These are phyloP conservation scores for Neofusicoccum sp. DNA, from an alignment of 2,329 filamentous ascomycete species.

Conservation along the genomic window DNA sequence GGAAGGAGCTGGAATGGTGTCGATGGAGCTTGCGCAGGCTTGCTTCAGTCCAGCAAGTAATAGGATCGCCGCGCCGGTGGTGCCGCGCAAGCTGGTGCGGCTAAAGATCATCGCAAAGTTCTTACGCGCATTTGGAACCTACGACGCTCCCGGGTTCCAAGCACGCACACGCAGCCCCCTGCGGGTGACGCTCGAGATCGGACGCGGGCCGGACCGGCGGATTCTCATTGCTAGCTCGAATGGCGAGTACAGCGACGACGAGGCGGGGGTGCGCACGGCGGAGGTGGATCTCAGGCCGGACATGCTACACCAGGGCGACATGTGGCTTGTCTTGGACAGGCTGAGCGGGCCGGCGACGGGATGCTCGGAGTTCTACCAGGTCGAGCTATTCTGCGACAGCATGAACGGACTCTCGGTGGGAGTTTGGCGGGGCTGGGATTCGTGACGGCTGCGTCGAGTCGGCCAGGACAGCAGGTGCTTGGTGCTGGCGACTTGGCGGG, in stretches of 20 bases:
- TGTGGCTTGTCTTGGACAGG: slow-evolving; percentile 82
- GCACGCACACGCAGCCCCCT: slow-evolving; percentile 50
- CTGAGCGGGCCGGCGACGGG: slow-evolving; percentile 58
- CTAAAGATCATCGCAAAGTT: slow-evolving; percentile 57
- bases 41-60: slow-evolving; percentile 51
- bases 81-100: slow-evolving; percentile 56
- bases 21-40: slow-evolving; percentile 56
- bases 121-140: slow-evolving; percentile 26
- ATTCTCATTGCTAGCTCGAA: slow-evolving; percentile 65
- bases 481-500: not conserved
- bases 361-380: slow-evolving; percentile 50
- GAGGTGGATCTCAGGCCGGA: slow-evolving; percentile 73
- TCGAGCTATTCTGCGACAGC: slow-evolving; percentile 49
- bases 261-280: slow-evolving; percentile 63
- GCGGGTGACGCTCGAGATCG: slow-evolving; percentile 69
- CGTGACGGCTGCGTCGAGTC: slow-evolving; percentile 25
- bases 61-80: slow-evolving; percentile 54
- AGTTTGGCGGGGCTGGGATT: slow-evolving; percentile 45
- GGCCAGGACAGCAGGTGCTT: slow-evolving; percentile 5
- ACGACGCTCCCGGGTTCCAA: not conserved
- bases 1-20: slow-evolving; percentile 73
- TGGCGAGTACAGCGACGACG: slow-evolving; percentile 72
- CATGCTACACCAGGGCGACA: slow-evolving; percentile 50
- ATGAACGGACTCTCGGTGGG: slow-evolving; percentile 45
- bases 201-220: slow-evolving; percentile 66